Evolutionary conservation across 192 early-diverging fungal genomes (phyloP).

Genomic region (Linnemannia elongata): DNA sequence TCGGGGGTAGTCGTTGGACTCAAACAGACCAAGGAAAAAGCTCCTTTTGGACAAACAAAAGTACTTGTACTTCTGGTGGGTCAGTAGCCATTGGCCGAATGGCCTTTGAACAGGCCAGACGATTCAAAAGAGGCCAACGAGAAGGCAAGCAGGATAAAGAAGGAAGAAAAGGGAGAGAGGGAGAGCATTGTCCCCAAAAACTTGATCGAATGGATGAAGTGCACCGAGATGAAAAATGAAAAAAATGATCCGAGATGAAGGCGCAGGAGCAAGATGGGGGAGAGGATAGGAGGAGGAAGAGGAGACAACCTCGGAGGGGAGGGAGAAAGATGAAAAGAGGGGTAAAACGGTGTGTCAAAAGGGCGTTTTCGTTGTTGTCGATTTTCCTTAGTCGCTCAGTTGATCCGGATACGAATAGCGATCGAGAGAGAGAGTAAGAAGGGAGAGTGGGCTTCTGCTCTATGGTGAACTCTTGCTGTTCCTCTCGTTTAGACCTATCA

Average conservation of each 20-base stretch:
- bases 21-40: background rate
- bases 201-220: background rate
- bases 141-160: background rate
- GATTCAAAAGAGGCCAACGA: background rate
- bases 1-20: background rate
- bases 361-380: background rate
- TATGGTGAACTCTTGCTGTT: too few relatives aligned
- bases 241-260: too few relatives aligned
- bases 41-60: background rate
- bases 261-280: background rate
- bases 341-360: background rate
- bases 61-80: background rate
- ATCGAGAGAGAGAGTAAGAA: too few relatives aligned
- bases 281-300: background rate
- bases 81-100: background rate
- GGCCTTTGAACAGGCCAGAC: background rate
- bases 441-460: too few relatives aligned
- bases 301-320: background rate
- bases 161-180: background rate
- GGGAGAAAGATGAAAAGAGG: background rate
- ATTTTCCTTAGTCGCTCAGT: background rate
- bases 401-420: background rate
- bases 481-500: too few relatives aligned
- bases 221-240: too few relatives aligned
- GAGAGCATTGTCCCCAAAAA: background rate